A percentile compares a stretch with the other conserved stretches of the same genome.
Conservation (phyloP, 2,329 filamentous ascomycete genomes). For the Alternaria alternata region DNA sequence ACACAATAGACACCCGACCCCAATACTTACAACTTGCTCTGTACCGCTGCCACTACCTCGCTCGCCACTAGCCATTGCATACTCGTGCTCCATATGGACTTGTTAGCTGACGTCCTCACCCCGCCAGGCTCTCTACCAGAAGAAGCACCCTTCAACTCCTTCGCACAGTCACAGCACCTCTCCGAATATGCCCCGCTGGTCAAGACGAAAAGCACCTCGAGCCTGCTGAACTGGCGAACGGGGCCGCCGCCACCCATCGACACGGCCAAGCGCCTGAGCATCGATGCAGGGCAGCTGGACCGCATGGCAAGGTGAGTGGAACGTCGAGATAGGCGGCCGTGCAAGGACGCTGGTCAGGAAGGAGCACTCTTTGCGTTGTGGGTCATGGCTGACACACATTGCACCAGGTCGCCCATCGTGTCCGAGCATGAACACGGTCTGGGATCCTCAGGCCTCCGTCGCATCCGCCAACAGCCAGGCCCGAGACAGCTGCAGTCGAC, state of each 20-base stretch:
- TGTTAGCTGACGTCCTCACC: constrained; percentile 35
- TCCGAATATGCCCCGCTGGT: constrained; percentile 50
- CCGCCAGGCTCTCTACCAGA: constrained; percentile 47
- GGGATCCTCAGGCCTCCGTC: constrained; percentile 84
- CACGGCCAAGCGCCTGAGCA: constrained; percentile 73
- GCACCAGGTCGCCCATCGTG: constrained; percentile 77
- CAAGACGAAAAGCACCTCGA: constrained; percentile 61
- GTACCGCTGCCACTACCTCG: background rate
- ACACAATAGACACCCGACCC: background rate
- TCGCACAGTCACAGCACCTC: constrained; percentile 28
- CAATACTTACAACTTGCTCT: background rate
- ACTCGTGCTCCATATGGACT: constrained; percentile 26
- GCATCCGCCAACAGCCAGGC: constrained; percentile 88
- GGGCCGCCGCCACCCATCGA: constrained; percentile 56
- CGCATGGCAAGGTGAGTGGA: constrained; percentile 74
- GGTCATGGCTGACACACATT: constrained; percentile 23
- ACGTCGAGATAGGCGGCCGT: background rate
- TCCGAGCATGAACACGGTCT: constrained; percentile 87
- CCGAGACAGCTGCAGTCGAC: constrained; percentile 60
- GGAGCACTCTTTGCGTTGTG: constrained; percentile 4
- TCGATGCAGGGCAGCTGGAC: constrained; percentile 76
- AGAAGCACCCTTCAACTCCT: constrained; percentile 38
- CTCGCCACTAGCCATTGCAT: background rate
- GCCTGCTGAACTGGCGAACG: constrained; percentile 52
- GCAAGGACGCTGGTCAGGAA: constrained; percentile 7